These are phyloP conservation scores for Castanea sativa DNA, from an alignment of 306 rosid genomes.

Conservation along the genomic window DNA sequence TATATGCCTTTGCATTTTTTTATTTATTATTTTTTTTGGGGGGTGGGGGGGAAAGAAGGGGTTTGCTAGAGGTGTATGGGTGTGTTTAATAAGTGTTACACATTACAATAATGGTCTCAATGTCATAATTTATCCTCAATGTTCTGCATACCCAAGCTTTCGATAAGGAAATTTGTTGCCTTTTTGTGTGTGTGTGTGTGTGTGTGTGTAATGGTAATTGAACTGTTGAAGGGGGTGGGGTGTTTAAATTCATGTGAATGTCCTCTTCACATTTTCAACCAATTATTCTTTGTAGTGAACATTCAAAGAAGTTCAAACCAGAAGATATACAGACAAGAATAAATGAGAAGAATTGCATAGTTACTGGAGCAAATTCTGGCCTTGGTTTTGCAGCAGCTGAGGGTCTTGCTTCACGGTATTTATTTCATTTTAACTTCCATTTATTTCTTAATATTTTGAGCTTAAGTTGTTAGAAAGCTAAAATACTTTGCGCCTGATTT, in stretches of 20 bases:
- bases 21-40: background rate
- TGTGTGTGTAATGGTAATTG: no score
- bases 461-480: background rate
- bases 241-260: background rate
- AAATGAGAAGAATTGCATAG: slow-evolving; percentile 79
- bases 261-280: background rate
- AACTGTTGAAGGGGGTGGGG: no score
- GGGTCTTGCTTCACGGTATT: slow-evolving; percentile 83
- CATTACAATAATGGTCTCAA: background rate
- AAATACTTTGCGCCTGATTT: background rate
- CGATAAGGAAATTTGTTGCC: background rate
- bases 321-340: slow-evolving; percentile 60
- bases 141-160: background rate
- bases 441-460: background rate
- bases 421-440: slow-evolving; percentile 21
- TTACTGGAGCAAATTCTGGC: slow-evolving; percentile 98
- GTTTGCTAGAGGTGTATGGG: no score
- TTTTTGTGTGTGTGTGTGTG: no score
- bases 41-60: background rate
- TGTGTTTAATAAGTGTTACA: background rate
- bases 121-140: background rate
- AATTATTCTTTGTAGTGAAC: slow-evolving; percentile 47
- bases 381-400: slow-evolving; percentile 82
- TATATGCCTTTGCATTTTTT: background rate
- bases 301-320: slow-evolving; percentile 68